Base-by-base conservation (phyloP, 2,329 filamentous ascomycete genomes). In the Alternaria angustiovoidea region DNA sequence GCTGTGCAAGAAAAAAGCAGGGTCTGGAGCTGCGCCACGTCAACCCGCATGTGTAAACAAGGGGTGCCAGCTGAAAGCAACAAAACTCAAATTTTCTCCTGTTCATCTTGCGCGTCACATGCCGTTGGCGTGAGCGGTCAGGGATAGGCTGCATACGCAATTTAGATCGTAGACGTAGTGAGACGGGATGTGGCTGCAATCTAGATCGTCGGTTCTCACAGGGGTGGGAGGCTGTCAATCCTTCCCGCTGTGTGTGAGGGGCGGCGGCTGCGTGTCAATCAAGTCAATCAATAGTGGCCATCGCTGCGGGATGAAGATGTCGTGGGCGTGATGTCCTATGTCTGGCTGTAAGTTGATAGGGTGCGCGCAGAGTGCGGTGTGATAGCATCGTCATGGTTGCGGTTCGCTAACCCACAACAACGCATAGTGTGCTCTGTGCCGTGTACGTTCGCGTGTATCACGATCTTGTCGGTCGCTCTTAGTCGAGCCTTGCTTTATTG, bases 41-140 rank as follows among this genome's bases (percentile, higher is more conserved):
- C 32, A 7, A 59, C 44, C 51, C 54, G 64, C 54, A 65, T 55
- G 26, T 53, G 47, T 36, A 43, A 49, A 65, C 64, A 65, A 39
- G 64, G 65, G 64, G 41, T n/a, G 46, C 36, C 49, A 68, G 67
- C 67, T 69, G 67, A 65, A 47, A 57, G 46, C n/a, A 41, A 20
- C 51, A 39, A 56, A 59, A 46, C 55, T 57, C 54, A 56, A 56
- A 46, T 48, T 14, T 16, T 44, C 6, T 55, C 24, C 43, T 49
- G 51, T 57, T 26, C 16, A 26, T 42, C 43, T 51, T 47, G 46
- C 32, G 34, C 38, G 44, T 36, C 44, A 55, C 56, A 61, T 65
- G 56, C 42, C 30, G 57, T 39, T 36, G 49, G 59, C 53, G 51
- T 52, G 54, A 46, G 42, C 53, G 61, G 49, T 54, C 51, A 53